These are phyloP conservation scores for Paecilomyces formosus DNA, from an alignment of 2,329 filamentous ascomycete genomes.

Conservation along the genomic window DNA sequence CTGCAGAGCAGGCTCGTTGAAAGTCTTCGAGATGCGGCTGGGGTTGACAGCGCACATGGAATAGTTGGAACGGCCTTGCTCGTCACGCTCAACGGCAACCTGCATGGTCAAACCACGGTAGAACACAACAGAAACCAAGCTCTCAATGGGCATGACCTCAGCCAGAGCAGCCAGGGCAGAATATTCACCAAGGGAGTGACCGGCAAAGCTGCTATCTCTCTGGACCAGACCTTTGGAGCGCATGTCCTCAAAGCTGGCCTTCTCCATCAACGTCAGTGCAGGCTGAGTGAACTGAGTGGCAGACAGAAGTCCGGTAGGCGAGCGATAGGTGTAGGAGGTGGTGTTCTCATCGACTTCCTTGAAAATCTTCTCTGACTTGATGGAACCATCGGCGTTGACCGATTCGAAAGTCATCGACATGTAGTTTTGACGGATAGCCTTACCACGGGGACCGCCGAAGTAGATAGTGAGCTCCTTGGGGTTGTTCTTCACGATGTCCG, in stretches of 20 bases:
- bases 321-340: slow-evolving; percentile 93
- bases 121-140: slow-evolving; percentile 95
- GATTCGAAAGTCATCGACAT: slow-evolving; percentile 99
- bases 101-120: slow-evolving; percentile 99
- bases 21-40: slow-evolving; percentile 95
- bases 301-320: slow-evolving; percentile 86
- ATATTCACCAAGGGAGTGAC: slow-evolving; percentile 97
- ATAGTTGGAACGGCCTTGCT: slow-evolving; percentile 89
- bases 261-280: slow-evolving; percentile 96
- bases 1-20: slow-evolving; percentile 94
- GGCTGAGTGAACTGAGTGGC: slow-evolving; percentile 98
- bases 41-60: slow-evolving; percentile 99
- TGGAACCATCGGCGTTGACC: slow-evolving; percentile 80
- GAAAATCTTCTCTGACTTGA: slow-evolving; percentile 99
- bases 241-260: slow-evolving; percentile 99
- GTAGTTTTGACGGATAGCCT: slow-evolving; percentile 97
- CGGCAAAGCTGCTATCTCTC: slow-evolving; percentile 92
- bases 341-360: slow-evolving; percentile 93
- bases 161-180: slow-evolving; percentile 91
- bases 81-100: slow-evolving; percentile 95
- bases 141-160: slow-evolving; percentile 99
- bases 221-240: slow-evolving; percentile 93
- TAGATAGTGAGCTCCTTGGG: slow-evolving; percentile 97
- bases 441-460: slow-evolving; percentile 93
- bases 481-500: slow-evolving; percentile 99